Evolutionary conservation across 495 filamentous ascomycete species (phyloP).

Genomic region (Aspergillus kassunensis): DNA sequence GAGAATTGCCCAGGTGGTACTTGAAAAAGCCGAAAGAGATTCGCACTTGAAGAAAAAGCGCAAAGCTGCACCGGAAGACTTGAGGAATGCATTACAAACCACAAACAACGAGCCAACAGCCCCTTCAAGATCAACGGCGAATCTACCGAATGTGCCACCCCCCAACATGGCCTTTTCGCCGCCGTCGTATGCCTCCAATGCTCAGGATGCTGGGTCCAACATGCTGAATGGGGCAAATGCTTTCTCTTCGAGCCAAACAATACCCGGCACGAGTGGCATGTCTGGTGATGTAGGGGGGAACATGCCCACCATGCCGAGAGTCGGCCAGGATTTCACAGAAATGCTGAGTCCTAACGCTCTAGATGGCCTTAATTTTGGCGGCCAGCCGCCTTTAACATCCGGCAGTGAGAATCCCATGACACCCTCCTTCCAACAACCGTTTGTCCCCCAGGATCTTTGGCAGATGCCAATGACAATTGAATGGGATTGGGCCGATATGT

Average conservation of each 20-base stretch:
- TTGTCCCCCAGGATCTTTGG: constrained; percentile 96
- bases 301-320: constrained; percentile 30
- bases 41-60: constrained; percentile 72
- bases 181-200: constrained; percentile 25
- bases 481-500: constrained; percentile 97
- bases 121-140: constrained; percentile 21
- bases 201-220: constrained; percentile 24
- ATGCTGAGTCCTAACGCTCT: constrained; percentile 41
- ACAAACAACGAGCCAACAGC: constrained; percentile 23
- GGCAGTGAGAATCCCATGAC: constrained; percentile 39
- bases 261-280: constrained; percentile 28
- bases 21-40: constrained; percentile 87
- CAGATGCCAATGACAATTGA: constrained; percentile 94
- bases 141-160: constrained; percentile 23
- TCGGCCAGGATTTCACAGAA: constrained; percentile 37
- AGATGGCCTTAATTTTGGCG: constrained; percentile 39
- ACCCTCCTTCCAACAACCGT: constrained; percentile 73
- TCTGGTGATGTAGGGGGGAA: constrained; percentile 24
- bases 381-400: constrained; percentile 35
- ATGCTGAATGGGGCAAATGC: constrained; percentile 26
- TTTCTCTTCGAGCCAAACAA: constrained; percentile 29
- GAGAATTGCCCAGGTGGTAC: constrained; percentile 84
- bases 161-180: constrained; percentile 32
- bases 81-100: constrained; percentile 16
- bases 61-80: constrained; percentile 53